A percentile compares a stretch with the other conserved stretches of the same genome.
Evolutionary conservation across 1,284 basidiomycete species (phyloP).

Genomic region (Rhodotorula sp.): DNA sequence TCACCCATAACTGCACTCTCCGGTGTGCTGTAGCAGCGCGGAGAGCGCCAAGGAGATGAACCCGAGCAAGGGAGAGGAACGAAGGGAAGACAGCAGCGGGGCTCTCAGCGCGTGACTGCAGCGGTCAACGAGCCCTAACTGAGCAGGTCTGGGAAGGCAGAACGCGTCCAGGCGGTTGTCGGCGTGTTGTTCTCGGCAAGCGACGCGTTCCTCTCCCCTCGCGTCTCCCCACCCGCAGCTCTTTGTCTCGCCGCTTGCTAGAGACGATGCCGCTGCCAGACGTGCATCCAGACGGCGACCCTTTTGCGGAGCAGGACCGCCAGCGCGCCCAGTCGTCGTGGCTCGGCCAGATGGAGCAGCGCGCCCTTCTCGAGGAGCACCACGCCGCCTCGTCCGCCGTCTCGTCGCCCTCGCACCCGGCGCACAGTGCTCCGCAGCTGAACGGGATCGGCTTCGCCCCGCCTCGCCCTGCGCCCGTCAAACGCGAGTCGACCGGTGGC

Average conservation of each 20-base stretch:
- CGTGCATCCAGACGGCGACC: constrained; percentile 41
- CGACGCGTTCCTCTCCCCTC: background rate
- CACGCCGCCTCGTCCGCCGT: background rate
- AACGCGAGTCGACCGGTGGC: background rate
- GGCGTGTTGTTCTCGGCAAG: too few species aligned
- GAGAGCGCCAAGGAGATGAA: too few species aligned
- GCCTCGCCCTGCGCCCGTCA: background rate
- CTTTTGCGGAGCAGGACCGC: constrained; percentile 33
- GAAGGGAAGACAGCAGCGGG: too few species aligned
- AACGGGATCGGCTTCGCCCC: background rate
- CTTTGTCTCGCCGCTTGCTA: background rate
- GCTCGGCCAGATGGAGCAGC: constrained; percentile 31
- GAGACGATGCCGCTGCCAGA: constrained; percentile 18
- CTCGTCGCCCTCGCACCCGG: background rate
- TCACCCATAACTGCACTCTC: too few species aligned
- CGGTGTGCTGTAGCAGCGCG: too few species aligned
- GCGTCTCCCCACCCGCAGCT: background rate
- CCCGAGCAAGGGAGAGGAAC: too few species aligned
- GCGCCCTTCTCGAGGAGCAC: constrained; percentile 9
- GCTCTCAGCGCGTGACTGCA: too few species aligned
- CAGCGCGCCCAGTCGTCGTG: background rate
- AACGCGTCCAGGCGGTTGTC: too few species aligned
- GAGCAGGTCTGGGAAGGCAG: too few species aligned
- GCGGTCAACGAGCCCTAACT: too few species aligned
- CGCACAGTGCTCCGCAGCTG: background rate